phyloP scores from a whole-genome alignment of 306 rosid genomes.

The Macrotyloma uniflorum region DNA sequence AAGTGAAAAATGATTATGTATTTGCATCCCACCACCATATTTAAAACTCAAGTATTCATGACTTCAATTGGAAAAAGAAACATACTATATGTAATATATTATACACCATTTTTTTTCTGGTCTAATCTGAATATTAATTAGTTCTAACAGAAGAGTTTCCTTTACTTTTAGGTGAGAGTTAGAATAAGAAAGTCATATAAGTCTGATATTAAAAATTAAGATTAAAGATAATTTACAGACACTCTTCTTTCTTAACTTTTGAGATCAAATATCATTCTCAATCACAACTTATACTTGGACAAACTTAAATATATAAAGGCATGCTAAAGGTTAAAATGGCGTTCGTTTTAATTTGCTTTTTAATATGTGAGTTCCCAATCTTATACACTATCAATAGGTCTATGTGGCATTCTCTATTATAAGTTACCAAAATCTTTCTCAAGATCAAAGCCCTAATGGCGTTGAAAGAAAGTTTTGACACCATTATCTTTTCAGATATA shows the following conservation, averaged over 20 bases:
- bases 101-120: neutral
- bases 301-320: neutral
- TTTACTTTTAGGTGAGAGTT: slow-evolving; percentile 20
- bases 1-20: slow-evolving; percentile 38
- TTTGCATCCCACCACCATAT: slow-evolving; percentile 2
- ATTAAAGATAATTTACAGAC: too few relatives aligned
- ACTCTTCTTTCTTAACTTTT: too few relatives aligned
- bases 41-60: slow-evolving; percentile 25
- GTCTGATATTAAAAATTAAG: too few relatives aligned
- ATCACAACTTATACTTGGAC: too few relatives aligned
- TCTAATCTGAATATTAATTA: slow-evolving; percentile 9
- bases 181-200: slow-evolving; percentile 20
- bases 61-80: neutral
- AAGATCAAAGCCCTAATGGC: neutral
- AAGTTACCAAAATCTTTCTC: neutral
- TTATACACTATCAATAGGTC: neutral
- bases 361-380: neutral
- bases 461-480: neutral
- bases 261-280: too few relatives aligned
- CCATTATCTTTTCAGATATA: neutral
- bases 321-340: neutral
- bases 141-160: neutral
- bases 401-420: neutral
- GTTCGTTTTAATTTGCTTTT: neutral
- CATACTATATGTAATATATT: too few relatives aligned